These are phyloP conservation scores for Termitomyces sp. DNA, from an alignment of 768 basidiomycete genomes.

Conservation along the genomic window DNA sequence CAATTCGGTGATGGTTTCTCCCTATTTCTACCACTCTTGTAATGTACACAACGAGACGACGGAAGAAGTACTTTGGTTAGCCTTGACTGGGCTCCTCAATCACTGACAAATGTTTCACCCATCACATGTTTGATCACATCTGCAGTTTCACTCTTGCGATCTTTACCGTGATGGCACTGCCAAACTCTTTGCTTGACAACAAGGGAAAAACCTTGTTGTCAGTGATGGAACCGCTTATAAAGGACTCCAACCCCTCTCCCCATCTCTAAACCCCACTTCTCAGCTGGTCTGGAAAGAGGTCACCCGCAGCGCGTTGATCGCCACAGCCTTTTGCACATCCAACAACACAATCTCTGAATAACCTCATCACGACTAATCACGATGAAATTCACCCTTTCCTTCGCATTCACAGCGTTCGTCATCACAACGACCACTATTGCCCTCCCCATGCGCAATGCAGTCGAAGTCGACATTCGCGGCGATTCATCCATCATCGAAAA, in stretches of 20 bases:
- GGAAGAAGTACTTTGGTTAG: too few species aligned
- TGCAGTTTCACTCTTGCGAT: background rate
- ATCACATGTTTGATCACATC: background rate
- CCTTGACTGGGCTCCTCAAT: background rate
- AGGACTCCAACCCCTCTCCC: background rate
- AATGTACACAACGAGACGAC: too few species aligned
- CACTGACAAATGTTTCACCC: background rate
- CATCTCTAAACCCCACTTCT: slow-evolving; percentile 4
- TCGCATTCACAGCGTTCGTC: slow-evolving; percentile 1
- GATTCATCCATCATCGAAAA: too few species aligned
- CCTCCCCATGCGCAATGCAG: slow-evolving; percentile 1
- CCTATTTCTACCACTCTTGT: too few species aligned
- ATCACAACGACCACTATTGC: slow-evolving; percentile 1
- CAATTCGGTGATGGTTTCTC: too few species aligned
- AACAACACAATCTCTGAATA: background rate
- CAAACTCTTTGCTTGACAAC: background rate
- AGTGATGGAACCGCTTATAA: background rate
- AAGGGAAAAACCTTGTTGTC: background rate
- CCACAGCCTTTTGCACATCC: slow-evolving; percentile 3
- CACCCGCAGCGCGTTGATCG: slow-evolving; percentile 13
- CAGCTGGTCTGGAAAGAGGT: slow-evolving; percentile 12
- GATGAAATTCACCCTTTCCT: slow-evolving; percentile 7
- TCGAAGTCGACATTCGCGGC: too few species aligned
- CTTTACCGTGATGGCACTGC: background rate
- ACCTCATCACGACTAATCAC: background rate